Evolutionary conservation across 2,329 filamentous ascomycete species (phyloP), one percentile per base, ranked within the genome.

Genomic region (Pseudogymnoascus verrucosus): DNA sequence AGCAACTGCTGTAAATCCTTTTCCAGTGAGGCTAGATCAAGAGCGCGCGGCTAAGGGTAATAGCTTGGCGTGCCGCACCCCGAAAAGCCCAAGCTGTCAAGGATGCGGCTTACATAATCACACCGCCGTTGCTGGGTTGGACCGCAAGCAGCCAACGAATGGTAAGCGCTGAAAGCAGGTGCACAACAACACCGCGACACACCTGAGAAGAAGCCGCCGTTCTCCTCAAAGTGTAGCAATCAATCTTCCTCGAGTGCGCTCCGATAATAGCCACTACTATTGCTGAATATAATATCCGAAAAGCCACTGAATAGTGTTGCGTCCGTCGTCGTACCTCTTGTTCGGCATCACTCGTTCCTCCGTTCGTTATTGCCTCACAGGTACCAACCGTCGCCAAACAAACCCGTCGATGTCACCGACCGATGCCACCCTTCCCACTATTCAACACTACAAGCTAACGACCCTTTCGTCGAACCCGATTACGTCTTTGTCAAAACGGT

Each of bases 121-220:
- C 36, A 16, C 34, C 14, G 16, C 12, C 59, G 59, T 61, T 61
- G 59, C 59, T 61, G 39, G 39, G 57, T 39, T 39, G 31, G 12
- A 61, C 39, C 51, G 51, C 51, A 57, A 57, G 51, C 51, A 57
- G 51, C 59, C 59, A 61, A 28, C 59, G 59, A 61, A 61, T 61
- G 34, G 59, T 61, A 61, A 61, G 39, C 36, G 59, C 59, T 36
- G 59, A 61, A 61, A 61, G 59, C 59, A 61, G 59, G 21, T 61
- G 59, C 34, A 61, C 59, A 61, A 61, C 59, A 61, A 61, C 59
- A 61, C 36, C 34, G 59, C 59, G 59, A 61, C 36, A 61, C 59
- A 61, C 23, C 59, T 61, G 59, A 61, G 39, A 39, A 42, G 39
- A 57, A 57, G 51, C 51, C 51, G n/a, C 51, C 51, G 26, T 21